Evolutionary conservation across 1,284 basidiomycete genomes (phyloP).

Genomic region (Boletellus deceptivus): DNA sequence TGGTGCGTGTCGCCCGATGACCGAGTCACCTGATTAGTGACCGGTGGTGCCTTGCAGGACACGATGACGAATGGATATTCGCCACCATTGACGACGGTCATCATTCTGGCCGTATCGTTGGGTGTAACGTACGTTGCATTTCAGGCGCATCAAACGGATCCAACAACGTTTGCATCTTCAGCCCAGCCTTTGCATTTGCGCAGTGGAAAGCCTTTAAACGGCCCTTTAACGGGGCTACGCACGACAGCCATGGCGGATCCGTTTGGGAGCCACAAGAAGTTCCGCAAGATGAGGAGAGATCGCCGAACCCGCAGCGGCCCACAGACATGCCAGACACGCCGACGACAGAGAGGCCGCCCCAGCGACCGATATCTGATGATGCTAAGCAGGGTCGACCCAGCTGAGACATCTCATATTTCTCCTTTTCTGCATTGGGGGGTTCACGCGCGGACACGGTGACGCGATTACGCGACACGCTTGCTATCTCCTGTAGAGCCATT

Average conservation of each 20-base stretch:
- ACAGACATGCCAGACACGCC: constrained; percentile 18
- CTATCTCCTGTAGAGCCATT: constrained; percentile 16
- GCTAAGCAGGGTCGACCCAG: constrained; percentile 6
- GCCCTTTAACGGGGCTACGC: constrained; percentile 19
- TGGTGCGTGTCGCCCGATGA: constrained; percentile 39
- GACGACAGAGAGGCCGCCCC: constrained; percentile 18
- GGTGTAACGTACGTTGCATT: constrained; percentile 37
- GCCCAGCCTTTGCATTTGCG: constrained; percentile 31
- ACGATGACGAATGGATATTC: constrained; percentile 45
- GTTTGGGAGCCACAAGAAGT: constrained; percentile 21
- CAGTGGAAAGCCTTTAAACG: constrained; percentile 30
- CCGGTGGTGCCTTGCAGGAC: constrained; percentile 36
- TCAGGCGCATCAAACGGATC: background rate
- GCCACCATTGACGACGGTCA: constrained; percentile 43
- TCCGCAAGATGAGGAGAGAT: constrained; percentile 22
- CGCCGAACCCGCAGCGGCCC: constrained; percentile 9
- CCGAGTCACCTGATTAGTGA: background rate
- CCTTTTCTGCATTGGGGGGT: constrained; percentile 1
- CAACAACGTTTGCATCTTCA: constrained; percentile 4
- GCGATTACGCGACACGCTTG: constrained; percentile 10
- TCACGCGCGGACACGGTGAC: background rate
- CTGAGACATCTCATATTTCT: constrained; percentile 4
- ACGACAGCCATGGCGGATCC: constrained; percentile 24
- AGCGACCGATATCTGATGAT: constrained; percentile 3
- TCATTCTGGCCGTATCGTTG: constrained; percentile 48